Evolutionary conservation across 192 early-diverging fungal species (phyloP).

Genomic region (Mortierella alpina): DNA sequence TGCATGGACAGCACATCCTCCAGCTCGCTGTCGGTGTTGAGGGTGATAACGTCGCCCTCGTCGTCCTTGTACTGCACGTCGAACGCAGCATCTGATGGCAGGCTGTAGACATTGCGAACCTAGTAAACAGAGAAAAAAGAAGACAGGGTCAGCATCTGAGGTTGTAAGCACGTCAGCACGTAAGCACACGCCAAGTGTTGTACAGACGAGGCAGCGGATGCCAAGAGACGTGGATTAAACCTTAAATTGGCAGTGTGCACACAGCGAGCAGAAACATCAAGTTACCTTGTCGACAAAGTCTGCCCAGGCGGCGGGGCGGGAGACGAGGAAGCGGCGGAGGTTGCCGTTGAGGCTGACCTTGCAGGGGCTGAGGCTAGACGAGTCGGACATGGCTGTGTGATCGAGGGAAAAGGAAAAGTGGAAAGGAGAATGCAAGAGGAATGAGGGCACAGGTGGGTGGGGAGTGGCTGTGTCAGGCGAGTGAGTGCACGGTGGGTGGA

Average conservation of each 20-base stretch:
- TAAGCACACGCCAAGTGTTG: background rate
- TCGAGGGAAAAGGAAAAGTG: background rate
- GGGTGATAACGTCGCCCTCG: constrained; percentile 46
- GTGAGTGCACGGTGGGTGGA: too few relatives aligned
- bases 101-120: constrained; percentile 31
- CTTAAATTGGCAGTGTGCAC: constrained; percentile 1
- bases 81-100: constrained; percentile 3
- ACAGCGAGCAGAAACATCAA: background rate
- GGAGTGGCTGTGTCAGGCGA: background rate
- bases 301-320: constrained; percentile 42
- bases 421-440: background rate
- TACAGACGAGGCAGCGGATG: background rate
- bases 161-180: background rate
- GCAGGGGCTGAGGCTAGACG: constrained; percentile 42
- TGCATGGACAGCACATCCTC: constrained; percentile 49
- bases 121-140: constrained; percentile 3
- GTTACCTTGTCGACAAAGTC: constrained; percentile 50
- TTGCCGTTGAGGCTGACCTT: constrained; percentile 46
- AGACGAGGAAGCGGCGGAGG: constrained; percentile 44
- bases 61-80: constrained; percentile 51
- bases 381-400: constrained; percentile 29
- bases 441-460: background rate
- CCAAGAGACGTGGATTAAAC: constrained; percentile 8
- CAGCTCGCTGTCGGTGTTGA: constrained; percentile 43
- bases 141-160: background rate